Base-by-base conservation (phyloP, 768 basidiomycete species). In the Pleurotus eryngii region DNA sequence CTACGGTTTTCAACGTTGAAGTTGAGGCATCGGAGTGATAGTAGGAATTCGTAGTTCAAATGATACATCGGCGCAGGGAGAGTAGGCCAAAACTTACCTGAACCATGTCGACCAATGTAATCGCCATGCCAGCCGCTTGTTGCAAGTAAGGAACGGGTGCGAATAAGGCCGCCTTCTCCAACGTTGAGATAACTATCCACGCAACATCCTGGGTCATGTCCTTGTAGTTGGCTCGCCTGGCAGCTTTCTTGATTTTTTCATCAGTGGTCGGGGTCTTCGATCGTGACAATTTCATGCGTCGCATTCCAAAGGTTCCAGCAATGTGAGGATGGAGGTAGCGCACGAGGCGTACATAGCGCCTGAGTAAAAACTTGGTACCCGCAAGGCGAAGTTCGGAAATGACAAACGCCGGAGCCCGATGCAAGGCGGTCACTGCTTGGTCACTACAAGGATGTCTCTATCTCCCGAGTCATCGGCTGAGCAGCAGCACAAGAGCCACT, bases 321-420 rank as follows among this genome's bases (percentile, higher is more conserved):
- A 66, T 59, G n/a, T 63, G 49, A 26, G 67, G 63, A 48, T 60
- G 64, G 3, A 66, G 66, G n/a, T 67, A 47, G 20, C 63, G 60
- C 1, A 65, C 46, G 5, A 61, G 56, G 45, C 51, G 56, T 22
- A 63, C 50, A 3, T 63, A 63, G 24, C 61, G 42, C 9, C 60
- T 50, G 27, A 68, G 46, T 15, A 64, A 56, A 17, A 68, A 46
- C 3, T 66, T 63, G 17, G 62, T 50, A 30, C 57, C 46, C n/a
- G 65, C 59, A 9, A 20, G 20, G 20, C 20, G 20, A 20, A 2
- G 20, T 20, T 20, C 20, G 20, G 2, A 20, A 65, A 24, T 24
- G 24, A 24, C 24, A 24, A 24, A 4, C 58, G 53, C 64, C 66
- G 4, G 65, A 47, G 12, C 61, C 42, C 40, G 7, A 20, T 20